phyloP scores from a whole-genome alignment of 306 rosid species.

The Benincasa hispida region DNA sequence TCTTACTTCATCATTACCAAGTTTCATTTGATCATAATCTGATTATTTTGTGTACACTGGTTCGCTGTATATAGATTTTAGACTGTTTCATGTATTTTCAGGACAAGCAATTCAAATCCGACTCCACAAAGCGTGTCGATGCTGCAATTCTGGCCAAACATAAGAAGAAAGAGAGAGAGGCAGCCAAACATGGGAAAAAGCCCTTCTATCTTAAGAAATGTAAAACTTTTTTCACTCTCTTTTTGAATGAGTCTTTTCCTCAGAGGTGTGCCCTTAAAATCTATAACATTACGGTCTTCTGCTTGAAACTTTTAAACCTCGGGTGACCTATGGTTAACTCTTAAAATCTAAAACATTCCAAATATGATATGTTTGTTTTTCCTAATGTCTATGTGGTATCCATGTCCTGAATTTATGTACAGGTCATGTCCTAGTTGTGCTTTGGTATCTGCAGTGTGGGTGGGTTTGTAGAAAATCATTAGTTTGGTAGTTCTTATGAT shows the following conservation, averaged over 20 bases:
- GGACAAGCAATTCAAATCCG: constrained; percentile 53
- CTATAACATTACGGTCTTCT: neutral
- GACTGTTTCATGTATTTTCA: constrained; percentile 14
- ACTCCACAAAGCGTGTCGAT: constrained; percentile 30
- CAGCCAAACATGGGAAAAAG: constrained; percentile 57
- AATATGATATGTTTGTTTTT: too few species aligned
- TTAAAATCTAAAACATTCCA: too few species aligned
- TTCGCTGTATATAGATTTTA: neutral
- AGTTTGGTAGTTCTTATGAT: too few species aligned
- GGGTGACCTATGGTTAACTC: neutral
- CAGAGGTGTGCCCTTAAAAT: neutral
- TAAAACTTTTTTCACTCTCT: constrained; percentile 12
- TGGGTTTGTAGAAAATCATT: too few species aligned
- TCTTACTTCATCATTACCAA: neutral
- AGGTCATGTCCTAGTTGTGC: too few species aligned
- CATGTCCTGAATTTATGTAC: too few species aligned
- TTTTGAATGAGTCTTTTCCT: neutral
- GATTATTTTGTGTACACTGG: neutral
- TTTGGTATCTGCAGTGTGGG: too few species aligned
- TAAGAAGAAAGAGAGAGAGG: constrained; percentile 77
- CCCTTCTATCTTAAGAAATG: constrained; percentile 64
- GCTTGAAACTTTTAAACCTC: neutral
- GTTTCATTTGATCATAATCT: neutral
- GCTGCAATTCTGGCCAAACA: constrained; percentile 40
- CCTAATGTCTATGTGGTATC: too few species aligned